Conservation (phyloP, 2,329 filamentous ascomycete genomes). For the Colletotrichum liaoningense region DNA sequence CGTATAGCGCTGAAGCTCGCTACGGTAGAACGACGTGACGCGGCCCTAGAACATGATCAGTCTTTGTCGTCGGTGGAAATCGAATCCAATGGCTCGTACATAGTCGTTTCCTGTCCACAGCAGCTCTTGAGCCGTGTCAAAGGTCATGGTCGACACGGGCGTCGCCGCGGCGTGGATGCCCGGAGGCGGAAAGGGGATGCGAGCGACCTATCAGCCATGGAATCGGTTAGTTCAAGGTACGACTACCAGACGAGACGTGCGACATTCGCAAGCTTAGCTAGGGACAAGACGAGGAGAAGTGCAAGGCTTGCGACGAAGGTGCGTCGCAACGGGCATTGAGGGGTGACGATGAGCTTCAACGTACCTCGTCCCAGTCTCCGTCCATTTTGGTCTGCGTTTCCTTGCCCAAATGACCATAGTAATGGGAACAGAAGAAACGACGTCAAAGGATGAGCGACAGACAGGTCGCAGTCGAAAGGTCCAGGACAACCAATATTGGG, state of each 20-base stretch:
- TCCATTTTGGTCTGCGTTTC: slow-evolving; percentile 65
- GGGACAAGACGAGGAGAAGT: slow-evolving; percentile 16
- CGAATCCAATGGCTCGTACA: slow-evolving; percentile 61
- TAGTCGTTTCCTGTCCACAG: slow-evolving; percentile 94
- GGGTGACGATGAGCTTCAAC: slow-evolving; percentile 41
- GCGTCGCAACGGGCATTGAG: slow-evolving; percentile 3
- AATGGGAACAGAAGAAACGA: slow-evolving; percentile 14
- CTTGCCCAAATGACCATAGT: slow-evolving; percentile 50
- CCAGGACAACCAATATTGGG: not conserved
- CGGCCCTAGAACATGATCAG: slow-evolving; percentile 72
- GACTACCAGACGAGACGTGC: not conserved
- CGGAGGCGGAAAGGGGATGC: slow-evolving; percentile 83
- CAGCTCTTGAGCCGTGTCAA: slow-evolving; percentile 90
- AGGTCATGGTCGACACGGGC: slow-evolving; percentile 82
- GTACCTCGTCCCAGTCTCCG: slow-evolving; percentile 76
- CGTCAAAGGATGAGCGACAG: slow-evolving; percentile 8
- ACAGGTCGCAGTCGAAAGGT: not conserved
- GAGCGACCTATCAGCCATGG: slow-evolving; percentile 72
- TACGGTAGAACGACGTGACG: slow-evolving; percentile 87
- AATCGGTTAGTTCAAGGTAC: slow-evolving; percentile 20
- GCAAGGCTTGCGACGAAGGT: not conserved
- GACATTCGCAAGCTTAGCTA: slow-evolving; percentile 36
- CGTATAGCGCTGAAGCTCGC: slow-evolving; percentile 88
- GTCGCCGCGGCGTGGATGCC: slow-evolving; percentile 77
- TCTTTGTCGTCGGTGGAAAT: not conserved